Conservation (phyloP, 2,329 filamentous ascomycete species). For the Hymenoscyphus repandus region DNA sequence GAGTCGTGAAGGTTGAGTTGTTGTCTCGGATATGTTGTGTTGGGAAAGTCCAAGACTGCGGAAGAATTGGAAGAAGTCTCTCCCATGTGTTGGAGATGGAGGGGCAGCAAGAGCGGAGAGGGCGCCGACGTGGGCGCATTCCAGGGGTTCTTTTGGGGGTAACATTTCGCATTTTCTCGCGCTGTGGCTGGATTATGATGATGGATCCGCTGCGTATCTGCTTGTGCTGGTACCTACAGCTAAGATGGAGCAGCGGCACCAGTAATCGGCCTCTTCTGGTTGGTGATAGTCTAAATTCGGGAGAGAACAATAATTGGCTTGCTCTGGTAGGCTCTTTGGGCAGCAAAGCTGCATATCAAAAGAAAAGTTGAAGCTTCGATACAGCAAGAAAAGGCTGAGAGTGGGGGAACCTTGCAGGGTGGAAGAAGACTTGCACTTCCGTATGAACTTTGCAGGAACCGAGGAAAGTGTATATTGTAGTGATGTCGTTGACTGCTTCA, state of each 20-base stretch:
- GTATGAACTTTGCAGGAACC: no score
- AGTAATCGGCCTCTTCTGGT: background rate
- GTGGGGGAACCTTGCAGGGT: no score
- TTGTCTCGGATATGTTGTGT: background rate
- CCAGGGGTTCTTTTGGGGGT: background rate
- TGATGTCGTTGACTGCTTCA: no score
- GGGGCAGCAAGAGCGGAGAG: background rate
- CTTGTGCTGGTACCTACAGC: background rate
- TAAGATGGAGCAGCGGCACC: background rate
- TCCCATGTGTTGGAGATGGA: background rate
- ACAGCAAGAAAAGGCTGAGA: no score
- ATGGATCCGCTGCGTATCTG: no score
- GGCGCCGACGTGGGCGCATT: background rate
- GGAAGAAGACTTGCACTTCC: no score
- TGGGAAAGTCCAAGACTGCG: constrained; percentile 3
- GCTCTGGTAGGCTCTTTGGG: no score
- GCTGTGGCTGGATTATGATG: background rate
- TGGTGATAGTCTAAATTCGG: no score
- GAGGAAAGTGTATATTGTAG: no score
- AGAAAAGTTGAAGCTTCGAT: no score
- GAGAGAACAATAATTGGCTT: no score
- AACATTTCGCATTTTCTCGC: background rate
- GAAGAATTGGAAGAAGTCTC: constrained; percentile 1
- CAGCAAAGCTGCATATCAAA: no score
- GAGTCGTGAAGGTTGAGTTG: background rate